Conservation (phyloP, 495 filamentous ascomycete species). For the Penicillium steckii region DNA sequence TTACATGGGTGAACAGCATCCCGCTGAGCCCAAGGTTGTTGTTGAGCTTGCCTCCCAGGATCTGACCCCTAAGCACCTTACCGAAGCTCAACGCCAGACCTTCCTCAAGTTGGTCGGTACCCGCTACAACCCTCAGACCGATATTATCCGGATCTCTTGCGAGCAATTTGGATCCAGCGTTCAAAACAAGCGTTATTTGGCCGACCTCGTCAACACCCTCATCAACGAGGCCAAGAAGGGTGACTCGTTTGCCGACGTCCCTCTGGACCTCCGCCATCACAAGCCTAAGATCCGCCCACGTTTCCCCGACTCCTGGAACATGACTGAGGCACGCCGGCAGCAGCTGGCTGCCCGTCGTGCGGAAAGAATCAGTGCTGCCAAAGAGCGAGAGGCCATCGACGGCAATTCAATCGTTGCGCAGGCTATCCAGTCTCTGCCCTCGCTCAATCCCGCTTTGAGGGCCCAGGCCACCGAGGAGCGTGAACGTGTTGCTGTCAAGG, state of each 20-base stretch:
- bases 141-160: slow-evolving; percentile 84
- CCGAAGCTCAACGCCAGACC: slow-evolving; percentile 67
- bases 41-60: slow-evolving; percentile 79
- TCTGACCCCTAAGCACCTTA: slow-evolving; percentile 57
- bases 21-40: slow-evolving; percentile 88
- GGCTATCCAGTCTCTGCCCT: slow-evolving; percentile 31
- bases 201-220: slow-evolving; percentile 70
- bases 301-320: slow-evolving; percentile 80
- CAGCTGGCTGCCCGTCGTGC: slow-evolving; percentile 60
- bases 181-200: slow-evolving; percentile 94
- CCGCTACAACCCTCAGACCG: slow-evolving; percentile 87
- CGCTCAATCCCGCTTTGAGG: slow-evolving; percentile 35
- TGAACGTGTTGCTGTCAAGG: slow-evolving; percentile 39
- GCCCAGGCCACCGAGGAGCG: slow-evolving; percentile 35
- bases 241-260: slow-evolving; percentile 85
- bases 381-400: slow-evolving; percentile 29
- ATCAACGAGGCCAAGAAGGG: slow-evolving; percentile 75
- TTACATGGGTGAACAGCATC: slow-evolving; percentile 92
- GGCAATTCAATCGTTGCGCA: slow-evolving; percentile 38
- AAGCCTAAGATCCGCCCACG: slow-evolving; percentile 60
- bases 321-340: slow-evolving; percentile 66
- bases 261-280: slow-evolving; percentile 87
- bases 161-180: slow-evolving; percentile 83
- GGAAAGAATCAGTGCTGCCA: slow-evolving; percentile 31
- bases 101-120: slow-evolving; percentile 82